These are phyloP conservation scores for Kwoniella pini DNA, from an alignment of 768 basidiomycete species.

Conservation along the genomic window DNA sequence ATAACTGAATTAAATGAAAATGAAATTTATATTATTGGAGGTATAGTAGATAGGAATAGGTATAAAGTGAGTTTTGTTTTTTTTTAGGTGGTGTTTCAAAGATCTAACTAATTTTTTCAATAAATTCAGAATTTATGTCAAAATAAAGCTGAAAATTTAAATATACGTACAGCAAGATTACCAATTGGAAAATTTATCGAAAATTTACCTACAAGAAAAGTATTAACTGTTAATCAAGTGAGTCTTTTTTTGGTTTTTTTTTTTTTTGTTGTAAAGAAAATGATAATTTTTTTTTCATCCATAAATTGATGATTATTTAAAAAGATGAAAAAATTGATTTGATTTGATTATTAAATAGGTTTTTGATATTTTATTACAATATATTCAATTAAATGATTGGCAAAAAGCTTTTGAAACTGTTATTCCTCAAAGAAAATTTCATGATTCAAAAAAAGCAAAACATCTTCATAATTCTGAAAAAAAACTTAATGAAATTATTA, in stretches of 20 bases:
- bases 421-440: conserved; percentile 82
- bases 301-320: too few species aligned
- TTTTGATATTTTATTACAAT: conserved; percentile 86
- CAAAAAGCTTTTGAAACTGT: conserved; percentile 80
- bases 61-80: conserved; percentile 67
- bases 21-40: conserved; percentile 92
- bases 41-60: conserved; percentile 92
- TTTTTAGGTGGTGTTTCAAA: neutral
- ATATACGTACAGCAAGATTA: conserved; percentile 80
- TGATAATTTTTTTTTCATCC: too few species aligned
- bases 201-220: conserved; percentile 83
- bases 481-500: too few species aligned
- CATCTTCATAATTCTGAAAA: neutral
- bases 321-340: too few species aligned
- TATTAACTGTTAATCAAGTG: conserved; percentile 93
- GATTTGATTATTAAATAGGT: too few species aligned
- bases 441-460: conserved; percentile 18
- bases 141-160: conserved; percentile 73
- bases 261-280: too few species aligned
- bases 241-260: conserved; percentile 15
- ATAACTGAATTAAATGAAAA: conserved; percentile 76
- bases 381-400: conserved; percentile 86
- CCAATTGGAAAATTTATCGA: conserved; percentile 91
- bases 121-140: conserved; percentile 76
- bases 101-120: neutral